Percentiles rank a stretch among this genome's conserved stretches.
These are phyloP conservation scores for Spencermartinsiella ligniputridi DNA, from an alignment of 1,139 yeast genomes.

Conservation along the genomic window DNA sequence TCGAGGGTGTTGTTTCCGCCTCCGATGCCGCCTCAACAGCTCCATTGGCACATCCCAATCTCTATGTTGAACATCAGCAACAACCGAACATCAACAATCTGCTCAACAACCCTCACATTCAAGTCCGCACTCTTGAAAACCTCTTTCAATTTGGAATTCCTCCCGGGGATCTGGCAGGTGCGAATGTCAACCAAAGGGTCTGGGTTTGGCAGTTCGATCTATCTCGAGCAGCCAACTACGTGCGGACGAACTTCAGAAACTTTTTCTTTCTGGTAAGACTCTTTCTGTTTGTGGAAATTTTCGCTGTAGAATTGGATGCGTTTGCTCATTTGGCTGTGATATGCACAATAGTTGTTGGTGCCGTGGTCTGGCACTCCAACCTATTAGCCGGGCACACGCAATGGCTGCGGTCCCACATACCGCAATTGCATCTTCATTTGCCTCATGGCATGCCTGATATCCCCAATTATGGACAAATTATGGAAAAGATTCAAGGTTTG, in stretches of 20 bases:
- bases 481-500: constrained; percentile 3
- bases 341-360: constrained; percentile 4
- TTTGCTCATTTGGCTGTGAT: constrained; percentile 7
- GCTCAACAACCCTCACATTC: not conserved
- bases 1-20: not conserved
- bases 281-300: constrained; percentile 9
- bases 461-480: constrained; percentile 3
- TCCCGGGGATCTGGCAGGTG: not conserved
- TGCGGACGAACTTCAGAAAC: constrained; percentile 6
- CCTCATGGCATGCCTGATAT: constrained; percentile 15
- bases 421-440: constrained; percentile 9
- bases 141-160: not conserved
- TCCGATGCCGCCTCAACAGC: not conserved
- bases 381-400: constrained; percentile 8
- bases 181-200: not conserved
- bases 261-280: constrained; percentile 5
- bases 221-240: constrained; percentile 4
- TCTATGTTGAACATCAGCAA: not conserved
- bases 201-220: constrained; percentile 4
- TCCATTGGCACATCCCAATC: not conserved
- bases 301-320: constrained; percentile 9
- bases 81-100: not conserved
- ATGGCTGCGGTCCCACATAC: constrained; percentile 7
- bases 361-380: constrained; percentile 10
- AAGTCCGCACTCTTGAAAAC: not conserved